Base-by-base conservation (phyloP, 2,329 filamentous ascomycete species). In the Cladosporium cucumerinum region DNA sequence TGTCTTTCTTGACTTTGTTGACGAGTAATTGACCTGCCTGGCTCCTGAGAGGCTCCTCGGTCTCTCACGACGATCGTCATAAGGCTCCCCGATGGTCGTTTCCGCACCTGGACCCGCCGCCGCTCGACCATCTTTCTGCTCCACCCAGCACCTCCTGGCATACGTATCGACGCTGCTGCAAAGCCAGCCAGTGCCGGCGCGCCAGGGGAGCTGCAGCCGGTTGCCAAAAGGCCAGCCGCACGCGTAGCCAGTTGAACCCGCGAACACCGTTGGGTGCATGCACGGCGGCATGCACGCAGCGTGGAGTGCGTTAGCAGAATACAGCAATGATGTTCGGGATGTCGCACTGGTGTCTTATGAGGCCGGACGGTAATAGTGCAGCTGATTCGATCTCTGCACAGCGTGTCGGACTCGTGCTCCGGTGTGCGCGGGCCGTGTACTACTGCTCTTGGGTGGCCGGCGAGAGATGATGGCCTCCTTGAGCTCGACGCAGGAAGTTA, bases 241-340 rank as follows among this genome's bases (percentile, higher is more conserved):
- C 58, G 58, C 46, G 58, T 26, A 32, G 34, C 25, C 51, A 46
- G 51, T 28, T 54, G 51, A 21, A 28, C 51, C 26, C 32, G 39
- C 39, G 39, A 46, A 21, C 39, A 21, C 39, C 36, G 39, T 52
- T 54, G 59, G 48, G 59, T 30, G 59, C 59, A 52, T 43, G 59
- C 59, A 52, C 26, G 18, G 25, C 48, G 26, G 59, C 49, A 52
- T 49, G 60, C 36, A 28, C 46, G 32, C 39, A 52, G 48, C 48
- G 60, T 54, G 60, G 60, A 49, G 60, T 62, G 49, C 60, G 43
- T 34, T 62, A 55, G 60, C 60, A 54, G 49, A 43, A 46, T 8
- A 34, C 60, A 26, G 60, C 18, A 55, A 43, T 54, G 59, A 28
- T 54, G 48, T 3, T 36, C 59, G 32, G 5, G n/a, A 12, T 54